Evolutionary conservation across 495 filamentous ascomycete species (phyloP).

Genomic region (Oidiodendron maius): DNA sequence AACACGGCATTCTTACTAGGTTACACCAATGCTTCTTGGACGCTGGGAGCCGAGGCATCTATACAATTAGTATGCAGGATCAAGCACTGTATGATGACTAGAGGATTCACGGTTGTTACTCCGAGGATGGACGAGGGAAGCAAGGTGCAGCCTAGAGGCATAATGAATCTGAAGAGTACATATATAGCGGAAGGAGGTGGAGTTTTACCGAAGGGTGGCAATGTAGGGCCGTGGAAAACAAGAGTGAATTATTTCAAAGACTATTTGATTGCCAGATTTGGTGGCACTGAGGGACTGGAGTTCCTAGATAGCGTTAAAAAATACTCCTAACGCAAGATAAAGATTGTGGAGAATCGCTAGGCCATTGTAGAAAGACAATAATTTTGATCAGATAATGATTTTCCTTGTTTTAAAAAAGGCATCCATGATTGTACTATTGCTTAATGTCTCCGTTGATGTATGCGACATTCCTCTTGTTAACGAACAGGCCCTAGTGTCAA

Average conservation of each 20-base stretch:
- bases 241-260: conserved; percentile 50
- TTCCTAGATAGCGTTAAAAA: too few relatives aligned
- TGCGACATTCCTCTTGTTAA: too few relatives aligned
- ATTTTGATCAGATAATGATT: too few relatives aligned
- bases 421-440: too few relatives aligned
- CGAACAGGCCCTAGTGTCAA: too few relatives aligned
- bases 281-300: too few relatives aligned
- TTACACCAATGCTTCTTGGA: conserved; percentile 39
- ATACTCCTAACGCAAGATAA: too few relatives aligned
- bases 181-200: conserved; percentile 25
- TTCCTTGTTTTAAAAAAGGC: too few relatives aligned
- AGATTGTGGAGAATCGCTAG: too few relatives aligned
- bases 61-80: conserved; percentile 25
- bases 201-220: conserved; percentile 20
- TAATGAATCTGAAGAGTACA: conserved; percentile 26
- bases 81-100: conserved; percentile 19
- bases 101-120: conserved; percentile 17
- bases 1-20: conserved; percentile 32
- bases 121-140: conserved; percentile 33
- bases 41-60: conserved; percentile 34
- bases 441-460: too few relatives aligned
- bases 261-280: conserved; percentile 41
- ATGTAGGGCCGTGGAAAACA: conserved; percentile 48
- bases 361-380: too few relatives aligned
- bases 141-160: conserved; percentile 27